These are phyloP conservation scores for Ustulina deusta DNA, from an alignment of 2,329 filamentous ascomycete genomes.

Conservation along the genomic window DNA sequence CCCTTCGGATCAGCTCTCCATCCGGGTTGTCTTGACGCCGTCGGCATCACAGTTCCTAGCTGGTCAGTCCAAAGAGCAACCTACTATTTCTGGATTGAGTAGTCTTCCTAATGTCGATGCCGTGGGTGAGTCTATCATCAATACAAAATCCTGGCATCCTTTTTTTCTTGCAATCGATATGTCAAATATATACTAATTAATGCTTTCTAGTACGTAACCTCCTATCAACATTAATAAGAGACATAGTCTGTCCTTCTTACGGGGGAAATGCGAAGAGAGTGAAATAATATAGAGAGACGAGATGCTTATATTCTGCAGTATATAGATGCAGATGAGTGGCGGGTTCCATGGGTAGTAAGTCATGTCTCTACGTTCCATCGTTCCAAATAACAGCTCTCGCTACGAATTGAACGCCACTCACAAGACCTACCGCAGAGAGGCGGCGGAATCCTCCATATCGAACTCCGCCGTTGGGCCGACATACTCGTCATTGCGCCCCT, in stretches of 20 bases:
- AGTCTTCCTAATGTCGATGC: constrained; percentile 78
- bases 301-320: constrained; percentile 59
- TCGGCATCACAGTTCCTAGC: constrained; percentile 80
- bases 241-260: background rate
- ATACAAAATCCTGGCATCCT: background rate
- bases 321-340: constrained; percentile 88
- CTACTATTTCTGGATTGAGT: constrained; percentile 70
- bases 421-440: constrained; percentile 61
- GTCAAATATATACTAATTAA: constrained; percentile 20
- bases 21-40: constrained; percentile 85
- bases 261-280: background rate
- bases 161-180: background rate
- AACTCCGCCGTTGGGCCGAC: constrained; percentile 82
- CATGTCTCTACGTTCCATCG: background rate
- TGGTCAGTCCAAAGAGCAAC: constrained; percentile 82
- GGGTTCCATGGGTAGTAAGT: constrained; percentile 72
- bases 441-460: constrained; percentile 88
- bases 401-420: constrained; percentile 17
- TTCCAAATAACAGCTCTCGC: background rate
- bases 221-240: background rate
- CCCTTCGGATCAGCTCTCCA: constrained; percentile 68
- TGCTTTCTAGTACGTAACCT: constrained; percentile 27
- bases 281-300: background rate
- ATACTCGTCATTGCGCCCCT: constrained; percentile 83
- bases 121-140: constrained; percentile 55